Conservation (phyloP, 2,329 filamentous ascomycete genomes). For the Cyphellophora attinorum region DNA sequence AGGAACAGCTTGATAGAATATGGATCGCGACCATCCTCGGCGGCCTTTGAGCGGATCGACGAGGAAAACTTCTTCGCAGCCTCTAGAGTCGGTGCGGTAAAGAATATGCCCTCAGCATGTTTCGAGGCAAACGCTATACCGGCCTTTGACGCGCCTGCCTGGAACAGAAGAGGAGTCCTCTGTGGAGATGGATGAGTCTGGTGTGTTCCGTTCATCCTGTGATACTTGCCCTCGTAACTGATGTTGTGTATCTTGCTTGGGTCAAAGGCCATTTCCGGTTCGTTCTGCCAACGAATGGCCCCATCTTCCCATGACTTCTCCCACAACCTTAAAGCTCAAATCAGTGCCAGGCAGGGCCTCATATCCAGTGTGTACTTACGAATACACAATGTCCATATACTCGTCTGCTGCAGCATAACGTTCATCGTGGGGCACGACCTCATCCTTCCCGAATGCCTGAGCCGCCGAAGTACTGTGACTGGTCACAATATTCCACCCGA, state of each 20-base stretch:
- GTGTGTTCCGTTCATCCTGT: conserved; percentile 34
- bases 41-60: too few species aligned
- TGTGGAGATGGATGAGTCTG: conserved; percentile 48
- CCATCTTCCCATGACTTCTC: conserved; percentile 33
- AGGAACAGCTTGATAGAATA: conserved; percentile 47
- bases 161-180: conserved; percentile 48
- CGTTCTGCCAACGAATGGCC: conserved; percentile 46
- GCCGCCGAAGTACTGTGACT: conserved; percentile 51
- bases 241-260: conserved; percentile 53
- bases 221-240: conserved; percentile 50
- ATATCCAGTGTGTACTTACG: too few species aligned
- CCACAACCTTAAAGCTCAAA: too few species aligned
- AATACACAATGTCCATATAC: conserved; percentile 30
- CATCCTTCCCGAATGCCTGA: conserved; percentile 48
- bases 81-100: conserved; percentile 47
- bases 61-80: conserved; percentile 47
- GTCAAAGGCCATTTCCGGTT: conserved; percentile 51
- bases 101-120: conserved; percentile 53
- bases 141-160: conserved; percentile 50
- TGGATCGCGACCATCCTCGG: conserved; percentile 51
- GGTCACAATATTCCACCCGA: conserved; percentile 14
- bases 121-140: conserved; percentile 47
- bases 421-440: conserved; percentile 54
- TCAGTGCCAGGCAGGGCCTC: too few species aligned
- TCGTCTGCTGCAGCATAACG: conserved; percentile 56